Base-by-base conservation (phyloP, 1,284 basidiomycete genomes). In the Microbotryum scabiosae region DNA sequence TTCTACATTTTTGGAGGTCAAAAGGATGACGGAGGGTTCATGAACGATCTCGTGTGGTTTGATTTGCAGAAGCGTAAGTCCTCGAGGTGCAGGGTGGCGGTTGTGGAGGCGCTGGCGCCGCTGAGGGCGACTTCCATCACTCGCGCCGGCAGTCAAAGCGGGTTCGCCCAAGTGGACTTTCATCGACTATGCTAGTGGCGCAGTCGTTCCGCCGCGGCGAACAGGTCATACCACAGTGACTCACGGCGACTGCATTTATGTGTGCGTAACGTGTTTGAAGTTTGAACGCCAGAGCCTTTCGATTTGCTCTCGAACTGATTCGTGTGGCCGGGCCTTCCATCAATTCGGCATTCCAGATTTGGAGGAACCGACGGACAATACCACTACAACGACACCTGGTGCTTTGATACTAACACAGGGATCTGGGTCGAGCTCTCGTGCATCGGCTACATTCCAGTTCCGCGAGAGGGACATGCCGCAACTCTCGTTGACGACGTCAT, bases 301-400 rank as follows among this genome's bases (percentile, higher is more conserved):
- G n/a, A 26, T 9, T n/a, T 41, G 21, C 26, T 25, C n/a, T 20
- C 44, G 32, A 20, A 41, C 2, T 25, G 6, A 8, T 45, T 12
- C 25, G 25, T 58, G n/a, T 36, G 45, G 18, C 43, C 43, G 18
- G 21, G 32, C 28, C 32, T 41, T 43, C 21, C 18, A 20, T 45
- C 2, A 8, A 49, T n/a, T 44, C 36, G 16, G 16, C 25, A 49
- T 45, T 71, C 59, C 71, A 91, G 91, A 59, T 98, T 99, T 71
- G 96, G 96, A 52, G 96, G 96, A 56, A 99, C 96, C 6, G 96
- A 99, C 72, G 94, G 93, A 28, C 86, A 89, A 74, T 98, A 90
- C 76, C 96, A 98, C 76, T 99, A 99, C 78, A 98, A 98, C 76
- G 96, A 99, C 74, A 98, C 94, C 6, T 99, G 96, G 96, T 82